These are phyloP conservation scores for Dactylis glomerata DNA, from an alignment of 176 grass and related monocot genomes.

Conservation along the genomic window DNA sequence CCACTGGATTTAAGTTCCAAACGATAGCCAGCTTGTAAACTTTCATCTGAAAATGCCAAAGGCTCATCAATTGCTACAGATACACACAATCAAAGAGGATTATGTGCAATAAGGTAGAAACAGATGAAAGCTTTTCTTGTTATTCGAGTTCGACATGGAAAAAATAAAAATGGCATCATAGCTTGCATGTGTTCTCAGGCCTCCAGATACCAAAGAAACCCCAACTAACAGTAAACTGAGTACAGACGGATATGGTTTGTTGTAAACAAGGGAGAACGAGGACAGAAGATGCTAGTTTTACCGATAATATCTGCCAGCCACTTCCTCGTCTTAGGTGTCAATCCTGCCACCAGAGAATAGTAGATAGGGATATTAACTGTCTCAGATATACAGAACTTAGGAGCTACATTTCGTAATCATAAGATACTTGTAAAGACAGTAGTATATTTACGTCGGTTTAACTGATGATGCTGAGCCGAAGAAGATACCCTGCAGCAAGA, in stretches of 20 bases:
- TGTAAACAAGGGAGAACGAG: neutral
- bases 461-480: neutral
- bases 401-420: neutral
- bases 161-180: neutral
- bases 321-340: neutral
- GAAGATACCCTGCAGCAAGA: neutral
- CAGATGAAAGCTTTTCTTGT: neutral
- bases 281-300: neutral
- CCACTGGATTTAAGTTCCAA: neutral
- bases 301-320: neutral
- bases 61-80: neutral
- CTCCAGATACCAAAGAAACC: no score
- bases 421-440: neutral
- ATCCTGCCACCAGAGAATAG: neutral
- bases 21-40: neutral
- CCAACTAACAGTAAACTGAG: no score
- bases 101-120: neutral
- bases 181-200: neutral
- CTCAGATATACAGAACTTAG: neutral
- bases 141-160: neutral
- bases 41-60: neutral
- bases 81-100: neutral
- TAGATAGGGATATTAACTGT: neutral
- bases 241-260: neutral
- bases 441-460: neutral